Percentiles rank a stretch among this genome's conserved stretches.
Evolutionary conservation across 2,329 filamentous ascomycete genomes (phyloP).

Genomic region (Amauroascus niger): DNA sequence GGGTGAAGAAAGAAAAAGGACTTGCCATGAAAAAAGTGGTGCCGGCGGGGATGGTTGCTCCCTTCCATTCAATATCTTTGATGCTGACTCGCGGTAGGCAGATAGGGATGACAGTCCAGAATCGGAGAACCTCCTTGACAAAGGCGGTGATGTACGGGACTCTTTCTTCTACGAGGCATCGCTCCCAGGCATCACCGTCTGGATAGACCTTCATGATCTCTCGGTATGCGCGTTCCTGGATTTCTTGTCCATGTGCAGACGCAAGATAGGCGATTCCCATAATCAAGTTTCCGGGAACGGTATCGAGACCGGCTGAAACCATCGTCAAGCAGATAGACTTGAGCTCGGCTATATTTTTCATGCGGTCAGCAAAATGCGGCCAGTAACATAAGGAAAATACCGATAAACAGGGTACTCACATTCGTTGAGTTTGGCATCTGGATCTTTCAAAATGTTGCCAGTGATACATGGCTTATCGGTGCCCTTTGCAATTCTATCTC

Average conservation of each 20-base stretch:
- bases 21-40: constrained; percentile 68
- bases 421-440: constrained; percentile 58
- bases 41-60: constrained; percentile 58
- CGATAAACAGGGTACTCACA: constrained; percentile 34
- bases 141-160: constrained; percentile 67
- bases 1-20: neutral
- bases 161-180: constrained; percentile 63
- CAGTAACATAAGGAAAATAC: neutral
- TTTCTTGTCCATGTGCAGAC: constrained; percentile 55
- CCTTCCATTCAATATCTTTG: constrained; percentile 61
- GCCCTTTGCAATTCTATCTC: constrained; percentile 51
- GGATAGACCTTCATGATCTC: constrained; percentile 65
- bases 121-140: constrained; percentile 68
- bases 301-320: constrained; percentile 72
- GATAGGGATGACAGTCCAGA: constrained; percentile 70
- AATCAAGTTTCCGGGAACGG: constrained; percentile 67
- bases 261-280: constrained; percentile 70
- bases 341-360: constrained; percentile 51
- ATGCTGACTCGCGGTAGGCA: constrained; percentile 63
- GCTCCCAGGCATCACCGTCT: constrained; percentile 64
- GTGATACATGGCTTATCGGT: constrained; percentile 60
- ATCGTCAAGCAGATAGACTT: constrained; percentile 75
- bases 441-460: constrained; percentile 60
- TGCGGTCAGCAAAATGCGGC: neutral
- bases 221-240: constrained; percentile 59